Conservation (phyloP, 495 filamentous ascomycete genomes). For the Penicillium taxi region DNA sequence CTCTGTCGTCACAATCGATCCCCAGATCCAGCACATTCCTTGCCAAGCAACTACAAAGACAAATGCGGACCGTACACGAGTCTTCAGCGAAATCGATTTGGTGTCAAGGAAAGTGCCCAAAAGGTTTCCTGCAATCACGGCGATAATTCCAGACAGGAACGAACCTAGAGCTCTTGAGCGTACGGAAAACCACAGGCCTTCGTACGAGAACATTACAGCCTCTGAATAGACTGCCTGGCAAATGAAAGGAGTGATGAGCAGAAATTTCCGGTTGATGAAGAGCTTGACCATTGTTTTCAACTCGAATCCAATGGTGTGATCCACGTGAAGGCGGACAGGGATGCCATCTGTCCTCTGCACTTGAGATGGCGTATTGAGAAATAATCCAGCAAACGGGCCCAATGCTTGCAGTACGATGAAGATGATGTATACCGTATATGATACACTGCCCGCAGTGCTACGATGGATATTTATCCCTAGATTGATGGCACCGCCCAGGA, state of each 20-base stretch:
- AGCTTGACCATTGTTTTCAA: slow-evolving; percentile 43
- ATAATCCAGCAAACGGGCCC: slow-evolving; percentile 46
- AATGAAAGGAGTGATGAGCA: slow-evolving; percentile 53
- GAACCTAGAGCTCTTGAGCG: slow-evolving; percentile 54
- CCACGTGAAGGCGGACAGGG: slow-evolving; percentile 43
- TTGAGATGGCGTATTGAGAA: slow-evolving; percentile 43
- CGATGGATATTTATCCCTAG: slow-evolving; percentile 51
- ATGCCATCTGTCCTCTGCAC: slow-evolving; percentile 52
- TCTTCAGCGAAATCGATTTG: slow-evolving; percentile 39
- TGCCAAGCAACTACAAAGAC: slow-evolving; percentile 42
- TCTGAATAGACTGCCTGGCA: slow-evolving; percentile 54
- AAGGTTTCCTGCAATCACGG: slow-evolving; percentile 48
- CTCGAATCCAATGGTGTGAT: slow-evolving; percentile 40
- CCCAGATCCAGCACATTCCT: slow-evolving; percentile 57
- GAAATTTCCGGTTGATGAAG: slow-evolving; percentile 45
- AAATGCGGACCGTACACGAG: slow-evolving; percentile 37
- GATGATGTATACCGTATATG: slow-evolving; percentile 50
- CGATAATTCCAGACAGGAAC: slow-evolving; percentile 53
- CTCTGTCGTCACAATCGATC: slow-evolving; percentile 45
- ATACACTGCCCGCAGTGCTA: slow-evolving; percentile 49
- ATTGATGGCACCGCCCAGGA: slow-evolving; percentile 57
- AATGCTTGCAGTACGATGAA: slow-evolving; percentile 56
- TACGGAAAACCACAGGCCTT: slow-evolving; percentile 53
- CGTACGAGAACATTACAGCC: slow-evolving; percentile 56
- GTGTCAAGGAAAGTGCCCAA: slow-evolving; percentile 50